These are phyloP conservation scores for Lathyrus sativus DNA, from an alignment of 306 rosid species.

Conservation along the genomic window DNA sequence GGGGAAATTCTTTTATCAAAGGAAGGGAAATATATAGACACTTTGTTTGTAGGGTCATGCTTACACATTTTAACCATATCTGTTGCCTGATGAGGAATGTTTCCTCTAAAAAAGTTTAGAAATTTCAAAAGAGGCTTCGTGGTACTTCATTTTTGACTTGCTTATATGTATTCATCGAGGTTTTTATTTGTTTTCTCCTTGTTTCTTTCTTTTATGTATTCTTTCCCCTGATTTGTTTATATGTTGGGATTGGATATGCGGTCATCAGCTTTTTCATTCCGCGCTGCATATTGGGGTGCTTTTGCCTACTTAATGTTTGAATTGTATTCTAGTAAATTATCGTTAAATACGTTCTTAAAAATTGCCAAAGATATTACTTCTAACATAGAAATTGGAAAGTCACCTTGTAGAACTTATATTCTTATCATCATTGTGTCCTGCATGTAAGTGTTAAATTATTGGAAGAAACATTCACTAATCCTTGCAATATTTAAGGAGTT, in stretches of 20 bases:
- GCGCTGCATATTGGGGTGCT: constrained; percentile 3
- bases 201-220: neutral
- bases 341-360: constrained; percentile 27
- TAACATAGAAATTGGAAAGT: constrained; percentile 7
- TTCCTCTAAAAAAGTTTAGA: constrained; percentile 8
- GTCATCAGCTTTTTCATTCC: constrained; percentile 11
- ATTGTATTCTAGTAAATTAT: constrained; percentile 3
- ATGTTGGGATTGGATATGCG: constrained; percentile 18
- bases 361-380: constrained; percentile 17
- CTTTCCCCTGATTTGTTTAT: constrained; percentile 10
- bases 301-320: constrained; percentile 15
- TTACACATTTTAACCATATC: neutral
- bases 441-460: constrained; percentile 18
- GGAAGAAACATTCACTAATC: constrained; percentile 11
- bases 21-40: neutral
- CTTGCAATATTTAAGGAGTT: constrained; percentile 64
- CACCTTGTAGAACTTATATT: constrained; percentile 8
- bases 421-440: constrained; percentile 5
- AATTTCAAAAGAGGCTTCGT: neutral
- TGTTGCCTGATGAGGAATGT: neutral
- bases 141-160: neutral
- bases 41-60: neutral
- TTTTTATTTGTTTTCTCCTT: neutral
- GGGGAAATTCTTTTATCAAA: neutral
- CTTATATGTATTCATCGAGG: neutral